phyloP scores from a whole-genome alignment of 164 flowering plant species.

The Paratinospora sagittata region DNA sequence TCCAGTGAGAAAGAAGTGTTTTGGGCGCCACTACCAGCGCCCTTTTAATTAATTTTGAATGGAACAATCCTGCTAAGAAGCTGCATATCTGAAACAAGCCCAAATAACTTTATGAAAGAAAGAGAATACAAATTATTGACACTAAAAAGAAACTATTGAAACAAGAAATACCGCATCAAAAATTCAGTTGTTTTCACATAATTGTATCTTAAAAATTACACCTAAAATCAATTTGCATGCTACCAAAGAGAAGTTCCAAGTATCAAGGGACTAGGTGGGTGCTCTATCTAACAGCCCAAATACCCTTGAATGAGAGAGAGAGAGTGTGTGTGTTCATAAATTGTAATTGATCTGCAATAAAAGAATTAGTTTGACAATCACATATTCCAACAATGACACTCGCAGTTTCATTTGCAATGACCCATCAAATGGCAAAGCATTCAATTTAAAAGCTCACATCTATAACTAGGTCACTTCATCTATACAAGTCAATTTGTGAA shows the following conservation, averaged over 20 bases:
- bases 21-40: slow-evolving; percentile 90
- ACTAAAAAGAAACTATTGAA: too few species aligned
- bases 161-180: too few species aligned
- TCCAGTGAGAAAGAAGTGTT: slow-evolving; percentile 89
- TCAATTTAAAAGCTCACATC: too few species aligned
- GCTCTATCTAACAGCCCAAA: too few species aligned
- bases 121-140: background rate
- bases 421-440: too few species aligned
- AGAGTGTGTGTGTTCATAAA: background rate
- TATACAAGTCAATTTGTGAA: too few species aligned
- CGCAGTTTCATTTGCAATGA: too few species aligned
- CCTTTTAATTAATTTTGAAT: slow-evolving; percentile 71
- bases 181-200: too few species aligned
- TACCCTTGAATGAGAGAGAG: too few species aligned
- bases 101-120: background rate
- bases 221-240: background rate
- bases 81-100: slow-evolving; percentile 65
- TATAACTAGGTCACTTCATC: too few species aligned
- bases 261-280: too few species aligned
- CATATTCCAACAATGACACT: background rate
- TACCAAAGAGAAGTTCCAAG: background rate
- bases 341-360: background rate
- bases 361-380: background rate
- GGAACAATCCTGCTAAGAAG: slow-evolving; percentile 77
- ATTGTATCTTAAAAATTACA: background rate